Evolutionary conservation across 352 stramenopile species (phyloP), one percentile per base, ranked within the genome.

Genomic region (Phytophthora pluvialis): DNA sequence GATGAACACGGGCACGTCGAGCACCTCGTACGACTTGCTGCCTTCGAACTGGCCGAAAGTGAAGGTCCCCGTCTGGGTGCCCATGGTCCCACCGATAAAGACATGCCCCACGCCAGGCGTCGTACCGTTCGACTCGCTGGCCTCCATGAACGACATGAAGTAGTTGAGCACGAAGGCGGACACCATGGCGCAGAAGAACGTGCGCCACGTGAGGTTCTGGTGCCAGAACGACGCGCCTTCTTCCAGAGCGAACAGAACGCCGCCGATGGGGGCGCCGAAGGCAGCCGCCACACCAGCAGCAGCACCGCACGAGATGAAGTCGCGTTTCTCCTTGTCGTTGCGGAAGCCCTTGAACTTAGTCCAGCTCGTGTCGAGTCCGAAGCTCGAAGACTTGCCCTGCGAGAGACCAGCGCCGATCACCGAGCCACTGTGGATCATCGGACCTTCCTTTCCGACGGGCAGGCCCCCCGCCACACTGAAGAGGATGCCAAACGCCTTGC

Each of bases 181-280:
- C 16, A 95, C 81, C 93, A 99, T 99, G 11, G 97, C 94, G 72
- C 96, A 98, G 68, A 99, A 99, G 64, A 99, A 98, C 9, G 92
- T 97, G 47, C 96, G 82, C 97, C 97, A 99, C 18, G 97, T 99
- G 11, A 99, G 83, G 61, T 97, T 98, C 47, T 98, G 97, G 47
- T 97, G 97, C 97, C 97, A 99, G 77, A 99, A 99, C 12, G 93
- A 99, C 5, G 97, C 94, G 39, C 96, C 97, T 81, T 99, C 98
- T 74, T 99, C 98, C 7, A 99, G 72, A 11, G 90, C 93, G 59
- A 99, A 99, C 12, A 99, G 61, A 42, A 99, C 97, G 46, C 98
- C 98, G 44, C 98, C 98, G 55, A 99, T 99, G 1, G 98, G 98
- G 9, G 97, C 97, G 18, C 94, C 95, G 60, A 99, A 99, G 5